These are phyloP conservation scores for Lasiosphaeria miniovina DNA, from an alignment of 495 filamentous ascomycete genomes.

Conservation along the genomic window DNA sequence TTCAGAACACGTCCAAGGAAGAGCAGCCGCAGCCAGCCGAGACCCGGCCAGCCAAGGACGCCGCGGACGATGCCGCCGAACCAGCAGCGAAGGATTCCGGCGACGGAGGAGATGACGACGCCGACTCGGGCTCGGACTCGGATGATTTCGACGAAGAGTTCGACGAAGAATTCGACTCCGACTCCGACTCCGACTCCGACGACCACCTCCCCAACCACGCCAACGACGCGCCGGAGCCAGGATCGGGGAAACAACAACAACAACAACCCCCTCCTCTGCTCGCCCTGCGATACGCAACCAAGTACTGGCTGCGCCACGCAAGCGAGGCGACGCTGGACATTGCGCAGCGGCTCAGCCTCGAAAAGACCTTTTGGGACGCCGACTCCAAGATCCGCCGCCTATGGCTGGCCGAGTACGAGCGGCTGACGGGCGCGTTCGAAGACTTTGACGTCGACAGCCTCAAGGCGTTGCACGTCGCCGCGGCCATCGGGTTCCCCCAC, in stretches of 20 bases:
- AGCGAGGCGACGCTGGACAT: slow-evolving; percentile 38
- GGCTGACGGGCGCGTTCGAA: slow-evolving; percentile 25
- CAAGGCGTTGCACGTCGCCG: not conserved
- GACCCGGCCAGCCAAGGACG: no score
- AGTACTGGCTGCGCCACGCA: slow-evolving; percentile 38
- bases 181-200: not conserved
- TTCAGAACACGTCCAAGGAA: no score
- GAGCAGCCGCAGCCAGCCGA: no score
- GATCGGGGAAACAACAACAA: no score
- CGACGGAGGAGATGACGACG: no score
- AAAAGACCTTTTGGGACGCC: slow-evolving; percentile 33
- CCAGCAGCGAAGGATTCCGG: no score
- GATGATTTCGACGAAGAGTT: not conserved
- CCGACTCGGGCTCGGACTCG: no score
- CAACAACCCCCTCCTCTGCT: no score
- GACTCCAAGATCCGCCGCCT: slow-evolving; percentile 31
- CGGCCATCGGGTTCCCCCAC: not conserved
- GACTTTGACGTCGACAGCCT: slow-evolving; percentile 5
- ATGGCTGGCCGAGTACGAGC: slow-evolving; percentile 36
- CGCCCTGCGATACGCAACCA: slow-evolving; percentile 30
- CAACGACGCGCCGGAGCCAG: no score
- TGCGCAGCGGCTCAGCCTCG: slow-evolving; percentile 32
- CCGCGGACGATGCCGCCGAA: not conserved
- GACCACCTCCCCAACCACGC: not conserved
- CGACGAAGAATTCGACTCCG: not conserved